Conservation (phyloP, 352 stramenopile species). For the Globisporangium carolinianum region DNA sequence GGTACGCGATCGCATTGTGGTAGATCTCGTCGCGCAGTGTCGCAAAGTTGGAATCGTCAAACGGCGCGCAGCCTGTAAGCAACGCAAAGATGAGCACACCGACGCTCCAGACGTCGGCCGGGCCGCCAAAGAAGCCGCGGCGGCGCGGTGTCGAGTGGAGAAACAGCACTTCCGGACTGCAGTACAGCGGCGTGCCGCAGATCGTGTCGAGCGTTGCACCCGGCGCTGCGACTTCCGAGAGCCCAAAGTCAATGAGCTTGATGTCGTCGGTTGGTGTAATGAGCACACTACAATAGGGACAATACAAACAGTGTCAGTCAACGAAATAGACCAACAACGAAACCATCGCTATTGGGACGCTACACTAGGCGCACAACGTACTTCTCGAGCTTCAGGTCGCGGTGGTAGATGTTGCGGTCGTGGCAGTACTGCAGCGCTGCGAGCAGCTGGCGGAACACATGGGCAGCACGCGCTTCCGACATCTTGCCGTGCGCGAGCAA, state of each 20-base stretch:
- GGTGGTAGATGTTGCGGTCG: conserved; percentile 87
- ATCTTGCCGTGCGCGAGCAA: conserved; percentile 70
- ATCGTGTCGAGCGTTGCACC: conserved; percentile 34
- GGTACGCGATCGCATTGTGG: conserved; percentile 64
- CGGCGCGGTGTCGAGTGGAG: conserved; percentile 34
- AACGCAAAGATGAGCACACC: conserved; percentile 77
- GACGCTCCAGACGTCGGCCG: conserved; percentile 73
- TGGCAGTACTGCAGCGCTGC: conserved; percentile 92
- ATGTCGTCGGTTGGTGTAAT: conserved; percentile 42
- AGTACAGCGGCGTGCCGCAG: conserved; percentile 59
- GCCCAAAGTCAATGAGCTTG: conserved; percentile 95
- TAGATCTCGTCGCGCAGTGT: conserved; percentile 57
- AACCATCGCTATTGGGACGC: no score
- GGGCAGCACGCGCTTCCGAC: conserved; percentile 41
- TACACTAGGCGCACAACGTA: conserved; percentile 17
- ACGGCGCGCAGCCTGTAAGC: conserved; percentile 74
- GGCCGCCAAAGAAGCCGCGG: conserved; percentile 45
- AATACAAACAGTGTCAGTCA: neutral
- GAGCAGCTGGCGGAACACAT: conserved; percentile 82
- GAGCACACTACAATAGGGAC: conserved; percentile 58
- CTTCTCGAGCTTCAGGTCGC: conserved; percentile 95
- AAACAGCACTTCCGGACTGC: conserved; percentile 72
- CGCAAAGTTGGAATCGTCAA: conserved; percentile 71
- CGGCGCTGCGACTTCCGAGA: conserved; percentile 83
- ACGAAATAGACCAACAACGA: no score